Evolutionary conservation across 495 filamentous ascomycete genomes (phyloP).

Genomic region (Rhypophila decipiens): DNA sequence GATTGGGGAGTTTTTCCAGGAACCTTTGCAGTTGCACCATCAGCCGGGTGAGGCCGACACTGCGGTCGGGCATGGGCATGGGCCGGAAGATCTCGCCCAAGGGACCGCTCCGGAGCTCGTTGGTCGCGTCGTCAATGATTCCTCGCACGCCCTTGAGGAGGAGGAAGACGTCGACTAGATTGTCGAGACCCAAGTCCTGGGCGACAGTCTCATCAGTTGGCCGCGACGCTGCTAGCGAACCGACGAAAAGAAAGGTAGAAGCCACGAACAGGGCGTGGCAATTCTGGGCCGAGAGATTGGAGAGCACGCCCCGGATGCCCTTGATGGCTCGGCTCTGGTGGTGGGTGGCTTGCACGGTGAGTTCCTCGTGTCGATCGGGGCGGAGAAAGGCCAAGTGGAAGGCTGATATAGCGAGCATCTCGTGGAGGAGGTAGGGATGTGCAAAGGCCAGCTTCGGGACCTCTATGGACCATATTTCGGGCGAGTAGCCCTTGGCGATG

Average conservation of each 20-base stretch:
- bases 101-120: slow-evolving; percentile 10
- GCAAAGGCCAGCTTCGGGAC: slow-evolving; percentile 15
- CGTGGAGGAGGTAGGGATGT: slow-evolving; percentile 22
- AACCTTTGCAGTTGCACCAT: slow-evolving; percentile 6
- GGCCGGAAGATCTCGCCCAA: slow-evolving; percentile 10
- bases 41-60: slow-evolving; percentile 5
- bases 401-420: slow-evolving; percentile 20
- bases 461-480: slow-evolving; percentile 15
- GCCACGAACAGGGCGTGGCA: slow-evolving; percentile 23
- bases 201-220: neutral
- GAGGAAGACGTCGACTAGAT: slow-evolving; percentile 17
- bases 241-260: slow-evolving; percentile 19
- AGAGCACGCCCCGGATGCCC: slow-evolving; percentile 14
- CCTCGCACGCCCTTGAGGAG: slow-evolving; percentile 20
- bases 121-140: slow-evolving; percentile 12
- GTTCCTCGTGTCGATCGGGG: slow-evolving; percentile 6
- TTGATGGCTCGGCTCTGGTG: slow-evolving; percentile 21
- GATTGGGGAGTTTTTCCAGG: neutral
- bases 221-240: slow-evolving; percentile 10
- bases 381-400: slow-evolving; percentile 21
- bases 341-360: slow-evolving; percentile 12
- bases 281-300: slow-evolving; percentile 19
- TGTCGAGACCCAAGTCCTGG: slow-evolving; percentile 11
- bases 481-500: slow-evolving; percentile 1
- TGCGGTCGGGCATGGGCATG: neutral